These are phyloP conservation scores for Aspergillus indologenus DNA, from an alignment of 495 filamentous ascomycete genomes.

Conservation along the genomic window DNA sequence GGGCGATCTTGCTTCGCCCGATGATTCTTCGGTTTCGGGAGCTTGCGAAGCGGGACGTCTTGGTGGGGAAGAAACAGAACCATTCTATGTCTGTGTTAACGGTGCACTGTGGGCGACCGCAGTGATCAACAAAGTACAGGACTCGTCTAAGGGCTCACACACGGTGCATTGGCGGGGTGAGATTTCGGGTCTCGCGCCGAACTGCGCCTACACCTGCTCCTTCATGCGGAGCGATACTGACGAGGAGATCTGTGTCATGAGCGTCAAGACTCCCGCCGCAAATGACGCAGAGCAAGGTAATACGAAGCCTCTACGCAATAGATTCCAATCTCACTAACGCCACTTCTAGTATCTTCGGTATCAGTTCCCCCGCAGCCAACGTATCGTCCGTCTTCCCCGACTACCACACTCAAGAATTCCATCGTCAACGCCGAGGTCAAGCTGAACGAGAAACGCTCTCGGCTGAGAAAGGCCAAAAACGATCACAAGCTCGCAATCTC, in stretches of 20 bases:
- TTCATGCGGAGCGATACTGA: constrained; percentile 74
- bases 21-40: constrained; percentile 33
- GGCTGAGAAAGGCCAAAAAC: constrained; percentile 70
- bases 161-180: constrained; percentile 68
- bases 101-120: constrained; percentile 85
- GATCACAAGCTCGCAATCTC: constrained; percentile 73
- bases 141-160: constrained; percentile 51
- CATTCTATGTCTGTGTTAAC: constrained; percentile 87
- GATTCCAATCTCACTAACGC: neutral
- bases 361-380: constrained; percentile 53
- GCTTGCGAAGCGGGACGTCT: constrained; percentile 33
- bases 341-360: constrained; percentile 39
- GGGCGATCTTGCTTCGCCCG: constrained; percentile 56
- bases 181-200: constrained; percentile 82
- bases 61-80: constrained; percentile 56
- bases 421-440: constrained; percentile 77
- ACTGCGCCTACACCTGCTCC: constrained; percentile 81
- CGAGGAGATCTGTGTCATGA: constrained; percentile 70
- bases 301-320: constrained; percentile 9
- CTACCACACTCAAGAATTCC: constrained; percentile 82
- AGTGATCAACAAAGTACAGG: constrained; percentile 56
- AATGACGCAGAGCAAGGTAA: constrained; percentile 64
- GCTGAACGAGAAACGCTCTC: constrained; percentile 70
- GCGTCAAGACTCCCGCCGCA: constrained; percentile 73
- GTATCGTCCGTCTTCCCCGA: constrained; percentile 79